phyloP scores from a whole-genome alignment of 192 early-diverging fungal species.

The Linnemannia exigua region DNA sequence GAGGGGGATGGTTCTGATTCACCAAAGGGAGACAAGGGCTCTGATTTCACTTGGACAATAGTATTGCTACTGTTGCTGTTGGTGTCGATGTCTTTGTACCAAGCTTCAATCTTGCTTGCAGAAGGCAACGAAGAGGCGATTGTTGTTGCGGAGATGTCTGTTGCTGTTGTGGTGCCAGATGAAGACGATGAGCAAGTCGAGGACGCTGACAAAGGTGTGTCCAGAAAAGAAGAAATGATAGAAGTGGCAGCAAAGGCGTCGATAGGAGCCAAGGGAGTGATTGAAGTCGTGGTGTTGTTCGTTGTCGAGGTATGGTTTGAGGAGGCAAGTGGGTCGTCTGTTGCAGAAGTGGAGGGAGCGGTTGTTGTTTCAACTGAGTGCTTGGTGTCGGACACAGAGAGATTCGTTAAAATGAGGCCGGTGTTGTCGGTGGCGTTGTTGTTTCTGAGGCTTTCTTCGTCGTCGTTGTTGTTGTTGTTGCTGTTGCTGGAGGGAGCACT shows the following conservation, averaged over 20 bases:
- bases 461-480: neutral
- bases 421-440: neutral
- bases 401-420: neutral
- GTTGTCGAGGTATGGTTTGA: neutral
- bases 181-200: neutral
- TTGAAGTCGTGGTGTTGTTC: neutral
- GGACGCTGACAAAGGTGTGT: neutral
- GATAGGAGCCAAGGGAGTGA: neutral
- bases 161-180: neutral
- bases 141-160: neutral
- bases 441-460: neutral
- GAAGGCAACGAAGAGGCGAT: neutral
- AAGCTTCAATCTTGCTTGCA: neutral
- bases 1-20: neutral
- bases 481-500: neutral
- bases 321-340: neutral
- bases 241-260: neutral
- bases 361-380: neutral
- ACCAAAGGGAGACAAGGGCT: constrained; percentile 30
- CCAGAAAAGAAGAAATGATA: neutral
- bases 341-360: neutral
- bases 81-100: neutral
- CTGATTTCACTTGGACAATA: constrained; percentile 19
- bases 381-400: neutral
- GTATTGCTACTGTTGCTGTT: neutral